Conservation (phyloP, 31 red algal species). For the Asparagopsis taxiformis region DNA sequence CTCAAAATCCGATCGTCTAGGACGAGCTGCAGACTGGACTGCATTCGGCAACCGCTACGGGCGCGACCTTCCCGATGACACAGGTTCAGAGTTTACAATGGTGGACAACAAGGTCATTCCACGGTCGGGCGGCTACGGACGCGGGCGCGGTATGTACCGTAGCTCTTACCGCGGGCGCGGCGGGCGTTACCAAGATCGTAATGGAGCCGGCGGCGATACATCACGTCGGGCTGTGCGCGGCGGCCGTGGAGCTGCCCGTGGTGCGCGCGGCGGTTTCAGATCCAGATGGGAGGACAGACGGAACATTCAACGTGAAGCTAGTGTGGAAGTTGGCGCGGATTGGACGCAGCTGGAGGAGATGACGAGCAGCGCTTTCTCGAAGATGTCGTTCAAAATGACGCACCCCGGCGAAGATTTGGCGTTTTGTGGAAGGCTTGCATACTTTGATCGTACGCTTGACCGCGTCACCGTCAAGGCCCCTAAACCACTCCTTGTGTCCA, state of each 20-base stretch:
- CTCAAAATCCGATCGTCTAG: slow-evolving; percentile 88
- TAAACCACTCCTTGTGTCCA: slow-evolving; percentile 48
- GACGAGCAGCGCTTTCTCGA: slow-evolving; percentile 68
- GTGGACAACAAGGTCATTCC: slow-evolving; percentile 69
- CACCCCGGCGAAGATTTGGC: slow-evolving; percentile 63
- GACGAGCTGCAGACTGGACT: slow-evolving; percentile 91
- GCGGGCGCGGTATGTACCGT: slow-evolving; percentile 37
- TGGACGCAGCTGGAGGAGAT: slow-evolving; percentile 94
- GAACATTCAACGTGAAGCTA: slow-evolving; percentile 67
- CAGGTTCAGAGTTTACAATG: slow-evolving; percentile 65
- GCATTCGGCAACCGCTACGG: slow-evolving; percentile 56
- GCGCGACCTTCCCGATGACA: slow-evolving; percentile 57
- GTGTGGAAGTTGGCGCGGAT: slow-evolving; percentile 80
- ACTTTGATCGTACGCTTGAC: slow-evolving; percentile 90
- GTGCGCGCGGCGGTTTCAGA: slow-evolving; percentile 32
- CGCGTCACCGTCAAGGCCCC: slow-evolving; percentile 73
- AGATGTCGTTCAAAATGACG: slow-evolving; percentile 44
- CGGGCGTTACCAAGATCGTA: slow-evolving; percentile 38
- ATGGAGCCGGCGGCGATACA: slow-evolving; percentile 34
- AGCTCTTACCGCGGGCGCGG: slow-evolving; percentile 40
- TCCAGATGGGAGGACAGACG: slow-evolving; percentile 84
- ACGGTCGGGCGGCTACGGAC: slow-evolving; percentile 34
- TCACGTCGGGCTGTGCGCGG: slow-evolving; percentile 32
- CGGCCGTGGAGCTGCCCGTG: slow-evolving; percentile 14
- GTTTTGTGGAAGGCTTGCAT: slow-evolving; percentile 71